Evolutionary conservation across 495 filamentous ascomycete species (phyloP), one percentile per base, ranked within the genome.

Genomic region (Glonium stellatum): DNA sequence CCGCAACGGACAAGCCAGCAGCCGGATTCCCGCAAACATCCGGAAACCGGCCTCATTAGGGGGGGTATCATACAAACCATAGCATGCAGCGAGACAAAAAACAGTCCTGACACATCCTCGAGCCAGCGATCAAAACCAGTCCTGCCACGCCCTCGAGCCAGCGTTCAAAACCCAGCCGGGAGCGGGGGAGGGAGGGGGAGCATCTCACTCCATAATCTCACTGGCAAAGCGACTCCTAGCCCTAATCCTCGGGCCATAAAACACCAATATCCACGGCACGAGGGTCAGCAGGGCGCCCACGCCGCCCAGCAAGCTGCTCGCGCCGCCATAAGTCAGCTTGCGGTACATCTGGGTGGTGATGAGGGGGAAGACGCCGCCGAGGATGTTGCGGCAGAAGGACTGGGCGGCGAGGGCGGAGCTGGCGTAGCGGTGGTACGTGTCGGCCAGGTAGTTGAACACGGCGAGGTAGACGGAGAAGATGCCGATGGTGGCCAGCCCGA

Each of bases 371-470:
- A 84, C 73, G 3, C 90, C 92, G 37, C 85, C 90, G 0, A 97
- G 76, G 34, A 96, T 77, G 70, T 97, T 97, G 1, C 92, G 80
- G 63, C 82, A 85, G 66, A 89, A 92, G 5, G 82, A 86, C 73
- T 97, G 92, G 11, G 91, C 90, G 1, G 92, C 92, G 48, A 97
- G 76, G 1, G 92, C 92, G 9, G 87, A 93, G 55, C 84, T 89
- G 1, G 92, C 89, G 65, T 89, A 95, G 0, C 80, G 77, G 68
- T 90, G 86, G 70, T 96, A 97, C 1, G 82, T 87, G 71, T 96
- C 92, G n/a, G 91, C 90, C 13, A 96, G 79, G 64, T 96, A 96
- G 66, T 96, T 97, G 75, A 96, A 96, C 0, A 89, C 86, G 0
- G 92, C 88, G 6, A 97, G 77, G 68, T 96, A 97, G 47, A 97